Percentiles rank a stretch among this genome's conserved stretches.
Conservation (phyloP, 1,284 basidiomycete genomes). For the Psilocybe mexicana region DNA sequence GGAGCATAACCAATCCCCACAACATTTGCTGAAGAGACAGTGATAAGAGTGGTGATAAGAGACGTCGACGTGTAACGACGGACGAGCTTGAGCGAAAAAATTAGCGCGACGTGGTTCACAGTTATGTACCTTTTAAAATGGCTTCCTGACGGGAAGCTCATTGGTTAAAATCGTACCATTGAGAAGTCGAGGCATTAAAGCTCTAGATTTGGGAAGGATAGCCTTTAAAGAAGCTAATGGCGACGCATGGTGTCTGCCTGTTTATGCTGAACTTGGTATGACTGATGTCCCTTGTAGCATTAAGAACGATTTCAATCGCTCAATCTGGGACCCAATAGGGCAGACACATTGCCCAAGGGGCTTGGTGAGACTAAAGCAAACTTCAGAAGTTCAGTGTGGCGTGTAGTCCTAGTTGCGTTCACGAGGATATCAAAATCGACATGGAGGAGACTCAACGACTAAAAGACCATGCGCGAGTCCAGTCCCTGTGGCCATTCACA, state of each 20-base stretch:
- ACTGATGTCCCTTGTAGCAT: no score
- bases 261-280: no score
- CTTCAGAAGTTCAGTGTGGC: no score
- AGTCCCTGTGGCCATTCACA: no score
- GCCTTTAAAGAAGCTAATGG: not conserved
- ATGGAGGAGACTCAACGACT: no score
- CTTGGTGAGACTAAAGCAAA: no score
- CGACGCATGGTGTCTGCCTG: slow-evolving; percentile 5
- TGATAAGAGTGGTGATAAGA: not conserved
- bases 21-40: slow-evolving; percentile 16
- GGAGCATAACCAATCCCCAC: slow-evolving; percentile 25
- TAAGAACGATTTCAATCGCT: no score
- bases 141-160: not conserved
- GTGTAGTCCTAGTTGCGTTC: no score
- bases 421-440: no score
- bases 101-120: not conserved
- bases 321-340: no score
- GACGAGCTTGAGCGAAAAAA: not conserved
- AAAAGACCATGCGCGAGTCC: no score
- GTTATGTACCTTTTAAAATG: not conserved
- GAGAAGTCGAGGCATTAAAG: not conserved
- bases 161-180: slow-evolving; percentile 1
- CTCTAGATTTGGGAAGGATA: slow-evolving; percentile 5
- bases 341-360: no score
- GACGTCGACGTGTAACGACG: not conserved